Evolutionary conservation across 2,329 filamentous ascomycete species (phyloP).

Genomic region (Claviceps sp.): DNA sequence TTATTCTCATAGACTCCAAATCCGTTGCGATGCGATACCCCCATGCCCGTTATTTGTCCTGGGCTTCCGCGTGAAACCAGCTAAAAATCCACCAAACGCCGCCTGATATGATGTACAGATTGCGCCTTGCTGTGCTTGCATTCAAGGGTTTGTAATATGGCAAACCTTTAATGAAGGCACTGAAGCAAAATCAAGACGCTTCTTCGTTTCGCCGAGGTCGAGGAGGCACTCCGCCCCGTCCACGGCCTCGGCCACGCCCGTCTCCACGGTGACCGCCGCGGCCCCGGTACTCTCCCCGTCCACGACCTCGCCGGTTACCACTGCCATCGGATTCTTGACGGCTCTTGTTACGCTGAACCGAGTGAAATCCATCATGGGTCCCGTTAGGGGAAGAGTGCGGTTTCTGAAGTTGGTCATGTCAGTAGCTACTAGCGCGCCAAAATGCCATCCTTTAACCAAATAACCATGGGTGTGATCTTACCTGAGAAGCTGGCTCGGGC

Average conservation of each 20-base stretch:
- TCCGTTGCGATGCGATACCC: slow-evolving; percentile 13
- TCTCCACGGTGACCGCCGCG: slow-evolving; percentile 38
- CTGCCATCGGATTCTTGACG: slow-evolving; percentile 39
- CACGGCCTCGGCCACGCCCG: slow-evolving; percentile 28
- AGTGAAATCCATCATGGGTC: slow-evolving; percentile 55
- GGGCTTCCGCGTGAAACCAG: slow-evolving; percentile 11
- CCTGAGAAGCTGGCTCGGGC: slow-evolving; percentile 37
- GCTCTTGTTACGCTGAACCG: slow-evolving; percentile 50
- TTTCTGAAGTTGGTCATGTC: neutral
- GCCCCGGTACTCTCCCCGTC: slow-evolving; percentile 37
- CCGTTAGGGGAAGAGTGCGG: slow-evolving; percentile 27
- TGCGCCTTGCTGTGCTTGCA: neutral
- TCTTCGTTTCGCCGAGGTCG: slow-evolving; percentile 26
- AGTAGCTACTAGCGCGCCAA: neutral
- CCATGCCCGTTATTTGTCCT: slow-evolving; percentile 8
- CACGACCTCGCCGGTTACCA: slow-evolving; percentile 25
- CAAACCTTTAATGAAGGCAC: neutral
- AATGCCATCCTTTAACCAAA: neutral
- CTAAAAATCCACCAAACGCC: slow-evolving; percentile 21
- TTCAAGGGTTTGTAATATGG: neutral
- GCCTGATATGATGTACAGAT: slow-evolving; percentile 27
- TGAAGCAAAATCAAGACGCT: slow-evolving; percentile 9
- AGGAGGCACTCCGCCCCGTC: slow-evolving; percentile 23
- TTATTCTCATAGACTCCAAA: slow-evolving; percentile 6
- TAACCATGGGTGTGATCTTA: slow-evolving; percentile 16